Evolutionary conservation across 1,284 basidiomycete species (phyloP).

Genomic region (Trichosporon sp.): DNA sequence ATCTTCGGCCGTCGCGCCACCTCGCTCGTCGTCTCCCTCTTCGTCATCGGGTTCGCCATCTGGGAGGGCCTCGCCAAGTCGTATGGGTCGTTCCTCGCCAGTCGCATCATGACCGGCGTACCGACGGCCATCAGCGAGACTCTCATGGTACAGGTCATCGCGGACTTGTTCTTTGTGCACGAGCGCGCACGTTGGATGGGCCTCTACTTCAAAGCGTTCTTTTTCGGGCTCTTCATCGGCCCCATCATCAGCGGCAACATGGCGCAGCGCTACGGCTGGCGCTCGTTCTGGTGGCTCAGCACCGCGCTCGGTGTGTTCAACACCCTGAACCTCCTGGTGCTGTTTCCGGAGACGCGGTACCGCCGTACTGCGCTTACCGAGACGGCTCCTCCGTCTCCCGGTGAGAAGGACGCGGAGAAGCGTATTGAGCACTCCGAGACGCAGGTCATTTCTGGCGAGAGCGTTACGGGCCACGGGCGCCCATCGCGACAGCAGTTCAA

Average conservation of each 20-base stretch:
- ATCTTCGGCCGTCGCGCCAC: conserved; percentile 20
- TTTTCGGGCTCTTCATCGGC: conserved; percentile 19
- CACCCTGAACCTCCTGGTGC: conserved; percentile 7
- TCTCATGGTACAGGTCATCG: conserved; percentile 16
- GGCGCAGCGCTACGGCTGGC: conserved; percentile 12
- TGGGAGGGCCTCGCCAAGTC: conserved; percentile 15
- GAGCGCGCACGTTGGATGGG: conserved; percentile 17
- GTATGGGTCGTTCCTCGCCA: conserved; percentile 8
- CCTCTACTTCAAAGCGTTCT: conserved; percentile 17
- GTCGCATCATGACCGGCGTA: conserved; percentile 13
- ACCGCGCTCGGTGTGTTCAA: conserved; percentile 7
- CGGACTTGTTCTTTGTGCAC: conserved; percentile 21
- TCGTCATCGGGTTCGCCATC: conserved; percentile 12
- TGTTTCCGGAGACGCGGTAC: conserved; percentile 15
- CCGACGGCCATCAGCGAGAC: conserved; percentile 14
- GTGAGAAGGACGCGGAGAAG: background rate
- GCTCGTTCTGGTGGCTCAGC: conserved; percentile 15
- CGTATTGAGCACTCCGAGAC: background rate
- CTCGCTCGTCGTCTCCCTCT: background rate
- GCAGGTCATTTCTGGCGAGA: background rate
- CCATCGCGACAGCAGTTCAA: conserved; percentile 10
- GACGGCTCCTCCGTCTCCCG: background rate
- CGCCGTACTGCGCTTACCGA: background rate
- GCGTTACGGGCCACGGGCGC: background rate
- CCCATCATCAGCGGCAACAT: conserved; percentile 16